Evolutionary conservation across 495 filamentous ascomycete genomes (phyloP), one percentile per base, ranked within the genome.

Genomic region (Haplographium delicatum): DNA sequence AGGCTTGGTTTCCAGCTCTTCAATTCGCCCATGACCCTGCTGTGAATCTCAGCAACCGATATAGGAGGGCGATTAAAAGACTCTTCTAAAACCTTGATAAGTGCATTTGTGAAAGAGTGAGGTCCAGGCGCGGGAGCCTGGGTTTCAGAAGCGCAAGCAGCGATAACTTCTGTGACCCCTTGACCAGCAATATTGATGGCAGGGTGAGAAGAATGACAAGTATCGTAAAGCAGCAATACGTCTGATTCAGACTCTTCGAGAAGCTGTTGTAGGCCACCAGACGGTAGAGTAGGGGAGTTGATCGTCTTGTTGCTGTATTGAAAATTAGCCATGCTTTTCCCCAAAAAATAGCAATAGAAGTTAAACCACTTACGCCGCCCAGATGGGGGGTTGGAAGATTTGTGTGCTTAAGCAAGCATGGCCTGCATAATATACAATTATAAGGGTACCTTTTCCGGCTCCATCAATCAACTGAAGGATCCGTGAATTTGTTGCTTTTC

Each of bases 151-250:
- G 25, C 42, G 20, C 42, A 45, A 45, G 42, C 42, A 28, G 42
- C 26, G 22, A 45, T 45, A 3, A 45, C 42, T 18, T 45, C 42
- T 22, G 42, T 45, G 25, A 45, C 42, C 4, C 42, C 42, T 19
- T 33, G 25, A 2, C 26, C 25, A 9, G 5, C 11, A 10, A 26
- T n/a, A 19, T 33, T 33, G 7, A 31, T n/a, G 15, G 42, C 26
- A 15, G 42, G 42, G 31, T 31, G 25, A 9, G 42, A 31, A 6
- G 42, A 45, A 16, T 45, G 42, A 13, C 24, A 45, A 26, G 13
- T 45, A 22, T 45, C 42, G 20, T 45, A 45, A n/a, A 45, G 42
- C 2, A 45, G 42, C 1, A 45, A 11, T n/a, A 45, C 42, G 25
- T 45, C 42, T 13, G 42, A 31, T 0, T 13, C 42, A 19, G 42